Base-by-base conservation (phyloP, 768 basidiomycete genomes). In the Russula vinacea region DNA sequence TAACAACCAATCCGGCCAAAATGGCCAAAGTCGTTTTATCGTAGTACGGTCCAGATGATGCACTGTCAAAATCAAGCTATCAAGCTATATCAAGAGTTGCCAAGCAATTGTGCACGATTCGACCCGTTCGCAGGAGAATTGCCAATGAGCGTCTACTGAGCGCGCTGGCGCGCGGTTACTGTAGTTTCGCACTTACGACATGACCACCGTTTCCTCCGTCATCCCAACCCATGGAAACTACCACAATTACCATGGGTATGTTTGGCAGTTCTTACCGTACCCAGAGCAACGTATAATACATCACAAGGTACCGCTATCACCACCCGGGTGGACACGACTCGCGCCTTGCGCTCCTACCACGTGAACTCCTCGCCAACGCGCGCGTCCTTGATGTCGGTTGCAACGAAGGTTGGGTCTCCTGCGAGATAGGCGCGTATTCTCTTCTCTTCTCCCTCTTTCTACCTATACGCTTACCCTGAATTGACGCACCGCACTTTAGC, bases 301-400 rank as follows among this genome's bases (percentile, higher is more conserved):
- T 19, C 35, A 17, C 17, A 22, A 68, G 66, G 24, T 67, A 68
- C 33, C 52, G 29, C 8, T 58, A 64, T 35, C 62, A 58, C 45
- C 68, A 56, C 40, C 62, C 68, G 0, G 68, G 68, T n/a, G 32
- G 51, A 7, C 56, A 45, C 32, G 90, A 94, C 72, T 80, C 83
- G 0, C 83, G 94, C 17, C 79, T 96, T 2, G 77, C 80, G 0
- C 75, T 87, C 19, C 75, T 96, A 1, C 86, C 64, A 19, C 54
- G 3, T 2, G 64, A 56, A 52, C 55, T 65, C 33, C 47, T 65
- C 47, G 32, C 32, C 5, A 33, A 61, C n/a, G 59, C 64, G 5
- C 40, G 64, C 49, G 64, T 65, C 17, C 64, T 61, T 16, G 64
- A 65, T n/a, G 59, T 65, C 16, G 73, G 64, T 64, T 64, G 60